Conservation (phyloP, 73 alveolate species). For the Durusdinium trenchii region DNA sequence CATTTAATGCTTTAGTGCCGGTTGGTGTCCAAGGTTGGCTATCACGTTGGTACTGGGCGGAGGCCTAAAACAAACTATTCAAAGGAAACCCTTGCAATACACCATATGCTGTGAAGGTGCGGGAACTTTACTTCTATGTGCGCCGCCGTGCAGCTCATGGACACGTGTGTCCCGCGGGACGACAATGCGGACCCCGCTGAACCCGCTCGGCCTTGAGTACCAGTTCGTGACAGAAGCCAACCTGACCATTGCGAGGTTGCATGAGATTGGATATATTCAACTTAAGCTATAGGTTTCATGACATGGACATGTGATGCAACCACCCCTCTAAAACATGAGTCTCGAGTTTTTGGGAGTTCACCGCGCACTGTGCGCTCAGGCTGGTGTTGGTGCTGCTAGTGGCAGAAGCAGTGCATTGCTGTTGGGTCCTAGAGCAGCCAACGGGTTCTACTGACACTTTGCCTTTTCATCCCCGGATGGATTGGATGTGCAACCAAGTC, state of each 20-base stretch:
- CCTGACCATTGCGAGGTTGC: not conserved
- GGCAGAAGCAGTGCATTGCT: not conserved
- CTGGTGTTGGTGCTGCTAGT: not conserved
- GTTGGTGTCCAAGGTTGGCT: not conserved
- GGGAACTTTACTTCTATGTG: not conserved
- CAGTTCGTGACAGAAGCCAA: not conserved
- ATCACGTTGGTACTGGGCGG: not conserved
- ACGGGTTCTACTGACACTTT: not conserved
- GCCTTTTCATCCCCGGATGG: not conserved
- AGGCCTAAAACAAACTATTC: not conserved
- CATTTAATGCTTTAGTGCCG: not conserved
- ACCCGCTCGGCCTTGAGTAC: not conserved
- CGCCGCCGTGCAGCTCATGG: not conserved
- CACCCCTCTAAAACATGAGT: too few species aligned
- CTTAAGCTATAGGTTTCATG: not conserved
- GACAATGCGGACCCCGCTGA: not conserved
- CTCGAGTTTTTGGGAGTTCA: not conserved
- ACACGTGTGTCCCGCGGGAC: not conserved
- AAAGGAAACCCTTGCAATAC: not conserved
- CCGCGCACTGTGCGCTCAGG: not conserved
- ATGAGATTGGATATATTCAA: not conserved
- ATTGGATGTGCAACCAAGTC: not conserved
- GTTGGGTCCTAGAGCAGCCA: conserved; percentile 12
- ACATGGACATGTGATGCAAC: not conserved
- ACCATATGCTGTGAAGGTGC: not conserved